Evolutionary conservation across 345 rosid genomes (phyloP).

Genomic region (Mangifera indica): DNA sequence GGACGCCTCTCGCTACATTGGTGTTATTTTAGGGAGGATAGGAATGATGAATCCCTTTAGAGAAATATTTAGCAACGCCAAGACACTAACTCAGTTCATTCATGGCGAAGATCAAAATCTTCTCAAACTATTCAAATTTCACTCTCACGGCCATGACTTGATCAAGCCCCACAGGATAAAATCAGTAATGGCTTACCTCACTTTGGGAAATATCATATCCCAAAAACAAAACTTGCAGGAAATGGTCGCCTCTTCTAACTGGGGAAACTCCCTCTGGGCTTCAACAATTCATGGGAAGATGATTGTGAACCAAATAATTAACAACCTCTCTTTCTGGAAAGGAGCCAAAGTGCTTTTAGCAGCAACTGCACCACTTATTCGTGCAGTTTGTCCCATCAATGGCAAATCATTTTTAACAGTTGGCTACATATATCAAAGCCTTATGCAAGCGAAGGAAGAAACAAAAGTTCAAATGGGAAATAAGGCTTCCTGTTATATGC

Average conservation of each 20-base stretch:
- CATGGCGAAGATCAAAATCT: constrained; percentile 27
- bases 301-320: constrained; percentile 32
- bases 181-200: constrained; percentile 36
- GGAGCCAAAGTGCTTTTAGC: constrained; percentile 41
- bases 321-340: constrained; percentile 47
- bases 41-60: constrained; percentile 23
- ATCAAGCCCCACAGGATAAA: constrained; percentile 38
- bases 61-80: constrained; percentile 37
- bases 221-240: constrained; percentile 39
- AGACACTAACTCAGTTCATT: constrained; percentile 34
- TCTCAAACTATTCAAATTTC: constrained; percentile 29
- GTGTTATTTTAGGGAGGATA: constrained; percentile 49
- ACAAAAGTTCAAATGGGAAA: constrained; percentile 32
- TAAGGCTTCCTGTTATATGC: constrained; percentile 31
- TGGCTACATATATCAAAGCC: constrained; percentile 58
- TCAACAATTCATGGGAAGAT: constrained; percentile 30
- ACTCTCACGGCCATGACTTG: constrained; percentile 26
- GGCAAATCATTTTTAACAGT: constrained; percentile 33
- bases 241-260: constrained; percentile 40
- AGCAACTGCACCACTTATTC: constrained; percentile 46
- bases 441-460: constrained; percentile 55
- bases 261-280: constrained; percentile 38
- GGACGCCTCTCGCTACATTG: constrained; percentile 55
- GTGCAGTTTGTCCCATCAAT: constrained; percentile 32
- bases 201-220: constrained; percentile 41